Conservation (phyloP, 1,284 basidiomycete genomes). For the Ceratobasidium sp. region DNA sequence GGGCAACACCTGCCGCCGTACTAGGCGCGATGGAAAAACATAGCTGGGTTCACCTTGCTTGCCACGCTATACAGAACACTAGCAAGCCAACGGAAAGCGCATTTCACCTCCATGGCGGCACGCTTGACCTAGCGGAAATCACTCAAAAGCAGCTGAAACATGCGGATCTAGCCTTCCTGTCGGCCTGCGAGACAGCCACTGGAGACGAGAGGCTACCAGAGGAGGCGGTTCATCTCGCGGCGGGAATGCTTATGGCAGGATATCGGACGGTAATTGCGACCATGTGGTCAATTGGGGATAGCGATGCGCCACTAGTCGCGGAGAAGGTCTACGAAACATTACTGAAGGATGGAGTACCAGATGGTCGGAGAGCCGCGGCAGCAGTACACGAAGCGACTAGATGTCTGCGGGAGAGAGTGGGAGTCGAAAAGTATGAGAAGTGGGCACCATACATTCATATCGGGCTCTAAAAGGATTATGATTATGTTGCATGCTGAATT, state of each 20-base stretch:
- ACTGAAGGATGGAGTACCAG: neutral
- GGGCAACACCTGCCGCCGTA: neutral
- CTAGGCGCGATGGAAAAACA: neutral
- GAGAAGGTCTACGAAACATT: constrained; percentile 1
- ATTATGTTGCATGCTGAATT: too few species aligned
- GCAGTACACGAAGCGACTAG: constrained; percentile 9
- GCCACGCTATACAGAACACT: constrained; percentile 4
- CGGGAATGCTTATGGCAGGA: constrained; percentile 24
- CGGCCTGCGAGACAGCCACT: constrained; percentile 31
- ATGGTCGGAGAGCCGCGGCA: neutral
- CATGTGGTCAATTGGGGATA: constrained; percentile 25
- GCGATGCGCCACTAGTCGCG: constrained; percentile 9
- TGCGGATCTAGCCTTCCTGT: constrained; percentile 11
- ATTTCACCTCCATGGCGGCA: constrained; percentile 15
- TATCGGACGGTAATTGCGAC: constrained; percentile 15
- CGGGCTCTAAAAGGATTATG: neutral
- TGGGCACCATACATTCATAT: constrained; percentile 23
- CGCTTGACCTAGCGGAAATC: neutral
- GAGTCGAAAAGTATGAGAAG: neutral
- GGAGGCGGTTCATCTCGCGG: constrained; percentile 19
- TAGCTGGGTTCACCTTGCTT: constrained; percentile 32
- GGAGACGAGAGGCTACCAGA: constrained; percentile 6
- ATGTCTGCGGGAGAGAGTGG: neutral
- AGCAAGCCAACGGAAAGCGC: constrained; percentile 10
- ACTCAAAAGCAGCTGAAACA: neutral